Percentiles rank a stretch among this genome's conserved stretches.
Evolutionary conservation across 2,329 filamentous ascomycete genomes (phyloP).

Genomic region (Colletotrichum tabaci): DNA sequence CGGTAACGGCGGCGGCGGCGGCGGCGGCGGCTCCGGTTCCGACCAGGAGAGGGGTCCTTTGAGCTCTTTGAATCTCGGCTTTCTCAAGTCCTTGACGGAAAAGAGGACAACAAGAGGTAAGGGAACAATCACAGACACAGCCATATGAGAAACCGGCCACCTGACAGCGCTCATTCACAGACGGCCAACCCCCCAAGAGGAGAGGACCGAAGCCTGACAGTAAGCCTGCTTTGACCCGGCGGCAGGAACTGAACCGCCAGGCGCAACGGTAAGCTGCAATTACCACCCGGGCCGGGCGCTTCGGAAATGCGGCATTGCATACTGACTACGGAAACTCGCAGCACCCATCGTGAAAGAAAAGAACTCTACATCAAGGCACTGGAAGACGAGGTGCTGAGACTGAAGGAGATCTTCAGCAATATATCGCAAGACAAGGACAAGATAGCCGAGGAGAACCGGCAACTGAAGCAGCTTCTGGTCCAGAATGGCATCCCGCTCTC

Average conservation of each 20-base stretch:
- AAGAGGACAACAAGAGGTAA: constrained; percentile 85
- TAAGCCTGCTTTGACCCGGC: constrained; percentile 91
- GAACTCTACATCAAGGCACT: constrained; percentile 96
- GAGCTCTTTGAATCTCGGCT: constrained; percentile 68
- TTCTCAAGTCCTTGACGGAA: constrained; percentile 78
- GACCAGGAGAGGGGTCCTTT: constrained; percentile 56
- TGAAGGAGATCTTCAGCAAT: constrained; percentile 87
- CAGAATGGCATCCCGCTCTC: constrained; percentile 65
- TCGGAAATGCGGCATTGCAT: constrained; percentile 28
- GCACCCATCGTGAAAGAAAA: constrained; percentile 96
- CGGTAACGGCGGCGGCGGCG: constrained; percentile 3
- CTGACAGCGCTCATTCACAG: constrained; percentile 56
- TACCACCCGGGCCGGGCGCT: background rate
- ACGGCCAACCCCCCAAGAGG: constrained; percentile 89
- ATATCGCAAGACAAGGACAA: constrained; percentile 83
- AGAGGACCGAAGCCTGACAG: constrained; percentile 96
- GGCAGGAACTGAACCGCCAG: constrained; percentile 95
- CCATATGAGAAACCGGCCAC: background rate
- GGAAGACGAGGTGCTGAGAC: constrained; percentile 89
- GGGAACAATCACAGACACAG: constrained; percentile 37
- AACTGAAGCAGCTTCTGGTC: constrained; percentile 72
- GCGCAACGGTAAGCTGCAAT: constrained; percentile 82
- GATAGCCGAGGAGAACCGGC: constrained; percentile 83
- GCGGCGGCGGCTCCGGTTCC: constrained; percentile 35
- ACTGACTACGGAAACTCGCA: constrained; percentile 55